phyloP scores from a whole-genome alignment of 2,329 filamentous ascomycete species.

The Ceratocystis alfenasii region DNA sequence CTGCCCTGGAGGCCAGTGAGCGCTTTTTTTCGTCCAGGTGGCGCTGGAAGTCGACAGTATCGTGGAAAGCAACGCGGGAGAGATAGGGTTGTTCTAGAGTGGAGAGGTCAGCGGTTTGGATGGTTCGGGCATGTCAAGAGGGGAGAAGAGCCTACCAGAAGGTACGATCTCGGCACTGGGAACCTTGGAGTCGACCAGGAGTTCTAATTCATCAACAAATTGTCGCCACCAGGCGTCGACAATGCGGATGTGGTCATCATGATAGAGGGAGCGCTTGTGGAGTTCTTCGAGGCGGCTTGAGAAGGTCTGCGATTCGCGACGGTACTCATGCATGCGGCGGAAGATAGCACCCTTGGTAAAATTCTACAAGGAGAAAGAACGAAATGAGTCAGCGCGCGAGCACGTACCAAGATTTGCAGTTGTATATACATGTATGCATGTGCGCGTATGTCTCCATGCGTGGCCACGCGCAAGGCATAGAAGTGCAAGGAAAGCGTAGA shows the following conservation, averaged over 20 bases:
- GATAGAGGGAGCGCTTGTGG: constrained; percentile 63
- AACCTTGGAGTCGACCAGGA: constrained; percentile 13
- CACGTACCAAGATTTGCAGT: neutral
- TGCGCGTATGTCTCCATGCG: too few species aligned
- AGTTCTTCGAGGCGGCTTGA: constrained; percentile 73
- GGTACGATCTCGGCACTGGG: constrained; percentile 11
- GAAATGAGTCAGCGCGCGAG: constrained; percentile 27
- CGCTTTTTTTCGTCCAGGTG: constrained; percentile 68
- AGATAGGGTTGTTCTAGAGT: constrained; percentile 42
- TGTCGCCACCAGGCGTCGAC: constrained; percentile 93
- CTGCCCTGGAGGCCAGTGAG: constrained; percentile 62
- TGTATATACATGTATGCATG: too few species aligned
- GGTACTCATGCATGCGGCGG: constrained; percentile 96
- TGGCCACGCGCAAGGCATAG: too few species aligned
- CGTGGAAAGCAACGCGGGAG: constrained; percentile 49
- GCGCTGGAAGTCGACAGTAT: constrained; percentile 60
- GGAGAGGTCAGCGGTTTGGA: neutral
- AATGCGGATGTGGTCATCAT: constrained; percentile 84
- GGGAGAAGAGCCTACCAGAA: constrained; percentile 25
- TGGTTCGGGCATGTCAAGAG: constrained; percentile 24
- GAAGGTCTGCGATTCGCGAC: constrained; percentile 71
- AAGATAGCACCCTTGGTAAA: constrained; percentile 94
- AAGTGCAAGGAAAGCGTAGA: neutral
- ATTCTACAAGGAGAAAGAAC: constrained; percentile 42
- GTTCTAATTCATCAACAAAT: constrained; percentile 19